Evolutionary conservation across 139 green algal species (phyloP).

Genomic region (Astrephomene gubernaculifera): DNA sequence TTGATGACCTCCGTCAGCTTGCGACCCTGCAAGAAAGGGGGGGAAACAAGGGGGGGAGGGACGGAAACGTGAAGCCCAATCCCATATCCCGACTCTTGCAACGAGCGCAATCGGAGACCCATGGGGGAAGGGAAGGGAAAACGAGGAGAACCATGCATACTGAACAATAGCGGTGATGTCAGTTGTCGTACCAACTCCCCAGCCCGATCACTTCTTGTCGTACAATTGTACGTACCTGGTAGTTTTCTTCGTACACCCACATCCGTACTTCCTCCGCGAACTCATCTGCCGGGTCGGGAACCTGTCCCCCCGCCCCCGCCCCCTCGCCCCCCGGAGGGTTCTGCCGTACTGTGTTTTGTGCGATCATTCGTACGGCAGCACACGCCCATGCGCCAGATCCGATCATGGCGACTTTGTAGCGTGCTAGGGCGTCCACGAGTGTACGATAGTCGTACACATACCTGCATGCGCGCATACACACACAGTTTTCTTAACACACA

Average conservation of each 20-base stretch:
- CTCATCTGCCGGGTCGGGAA: constrained; percentile 53
- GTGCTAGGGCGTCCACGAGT: constrained; percentile 52
- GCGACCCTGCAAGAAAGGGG: constrained; percentile 26
- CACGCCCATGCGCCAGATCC: constrained; percentile 74
- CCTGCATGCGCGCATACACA: constrained; percentile 14
- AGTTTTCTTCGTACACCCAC: constrained; percentile 68
- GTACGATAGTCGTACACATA: constrained; percentile 59
- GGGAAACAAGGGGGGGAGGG: too few relatives aligned
- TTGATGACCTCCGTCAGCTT: constrained; percentile 82
- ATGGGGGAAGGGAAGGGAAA: too few relatives aligned
- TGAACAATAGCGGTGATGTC: too few relatives aligned
- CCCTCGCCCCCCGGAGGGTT: background rate
- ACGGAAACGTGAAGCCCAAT: too few relatives aligned
- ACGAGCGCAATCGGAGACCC: too few relatives aligned
- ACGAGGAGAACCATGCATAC: too few relatives aligned
- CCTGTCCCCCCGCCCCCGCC: background rate
- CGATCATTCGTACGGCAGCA: constrained; percentile 64
- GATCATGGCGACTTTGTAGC: constrained; percentile 61
- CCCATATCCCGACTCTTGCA: too few relatives aligned
- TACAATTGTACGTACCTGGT: constrained; percentile 43
- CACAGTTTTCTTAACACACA: too few relatives aligned
- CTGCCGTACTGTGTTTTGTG: constrained; percentile 53
- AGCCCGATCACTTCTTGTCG: too few relatives aligned
- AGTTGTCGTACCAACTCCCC: too few relatives aligned
- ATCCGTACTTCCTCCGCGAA: constrained; percentile 71